A percentile compares a stretch with the other conserved stretches of the same genome.
phyloP scores from a whole-genome alignment of 306 rosid species.

The Medicago truncatula region MtrunA17r5.0-ANR NC_053043.1:12631501-12632000 shows the following conservation, averaged over 20 bases:
- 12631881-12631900: background rate
- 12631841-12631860: slow-evolving; percentile 28
- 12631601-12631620: slow-evolving; percentile 52
- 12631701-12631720: background rate
- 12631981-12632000: slow-evolving; percentile 91
- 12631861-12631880: slow-evolving; percentile 40
- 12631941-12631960: slow-evolving; percentile 90
- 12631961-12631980: slow-evolving; percentile 98
- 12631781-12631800: slow-evolving; percentile 29
- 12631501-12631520: no score
- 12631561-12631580: slow-evolving; percentile 43
- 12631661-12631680: slow-evolving; percentile 43
- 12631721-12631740: slow-evolving; percentile 36
- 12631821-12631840: slow-evolving; percentile 10
- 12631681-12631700: slow-evolving; percentile 48
- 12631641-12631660: slow-evolving; percentile 38
- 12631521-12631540: slow-evolving; percentile 39
- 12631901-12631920: slow-evolving; percentile 63
- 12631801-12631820: slow-evolving; percentile 36
- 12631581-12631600: slow-evolving; percentile 45
- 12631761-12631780: slow-evolving; percentile 29
- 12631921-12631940: slow-evolving; percentile 42
- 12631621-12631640: slow-evolving; percentile 36
- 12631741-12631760: slow-evolving; percentile 37
- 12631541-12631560: slow-evolving; percentile 44